These are phyloP conservation scores for Mycosphaerella sp. DNA, from an alignment of 2,329 filamentous ascomycete species.

Conservation along the genomic window DNA sequence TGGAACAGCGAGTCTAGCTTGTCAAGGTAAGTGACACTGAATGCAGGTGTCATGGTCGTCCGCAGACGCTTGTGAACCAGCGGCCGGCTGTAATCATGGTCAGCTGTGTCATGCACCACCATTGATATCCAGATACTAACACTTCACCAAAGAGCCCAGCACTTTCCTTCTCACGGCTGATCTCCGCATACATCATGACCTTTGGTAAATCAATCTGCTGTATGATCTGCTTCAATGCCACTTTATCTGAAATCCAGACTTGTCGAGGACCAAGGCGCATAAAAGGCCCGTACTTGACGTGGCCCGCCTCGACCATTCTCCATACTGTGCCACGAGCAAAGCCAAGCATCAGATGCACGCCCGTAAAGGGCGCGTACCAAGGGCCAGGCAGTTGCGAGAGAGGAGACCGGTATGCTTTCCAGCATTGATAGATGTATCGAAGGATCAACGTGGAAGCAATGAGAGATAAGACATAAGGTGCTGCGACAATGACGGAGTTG, in stretches of 20 bases:
- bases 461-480: neutral
- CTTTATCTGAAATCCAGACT: constrained; percentile 8
- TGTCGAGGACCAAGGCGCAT: constrained; percentile 11
- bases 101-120: neutral
- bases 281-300: constrained; percentile 6
- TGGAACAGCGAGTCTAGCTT: constrained; percentile 6
- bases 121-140: neutral
- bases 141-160: constrained; percentile 14
- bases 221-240: constrained; percentile 12
- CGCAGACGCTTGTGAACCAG: constrained; percentile 4
- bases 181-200: constrained; percentile 17
- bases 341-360: constrained; percentile 2
- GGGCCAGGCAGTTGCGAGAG: constrained; percentile 7
- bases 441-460: neutral
- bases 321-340: constrained; percentile 11
- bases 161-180: constrained; percentile 8
- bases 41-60: constrained; percentile 9
- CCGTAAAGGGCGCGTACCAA: constrained; percentile 11
- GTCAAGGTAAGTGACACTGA: constrained; percentile 7
- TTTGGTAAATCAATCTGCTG: constrained; percentile 9
- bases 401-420: constrained; percentile 8
- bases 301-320: constrained; percentile 6
- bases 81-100: neutral
- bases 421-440: neutral
- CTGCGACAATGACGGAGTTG: neutral